Percentiles rank a stretch among this genome's conserved stretches.
Evolutionary conservation across 306 rosid genomes (phyloP).

Genomic region (Argentina anserina): DNA sequence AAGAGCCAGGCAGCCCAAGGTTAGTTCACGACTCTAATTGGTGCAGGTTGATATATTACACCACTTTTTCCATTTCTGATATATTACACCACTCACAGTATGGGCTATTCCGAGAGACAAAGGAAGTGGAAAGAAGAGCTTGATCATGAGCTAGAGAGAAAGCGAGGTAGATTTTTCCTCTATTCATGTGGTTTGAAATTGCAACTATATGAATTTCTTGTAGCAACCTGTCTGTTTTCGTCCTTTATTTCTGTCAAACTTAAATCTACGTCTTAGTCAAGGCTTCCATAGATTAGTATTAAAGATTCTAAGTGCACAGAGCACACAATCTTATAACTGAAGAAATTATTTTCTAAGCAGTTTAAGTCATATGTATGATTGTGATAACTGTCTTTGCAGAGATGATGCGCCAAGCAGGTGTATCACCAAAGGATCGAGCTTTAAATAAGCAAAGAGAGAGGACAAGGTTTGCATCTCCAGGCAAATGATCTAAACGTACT

Average conservation of each 20-base stretch:
- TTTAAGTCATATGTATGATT: constrained; percentile 3
- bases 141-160: constrained; percentile 92
- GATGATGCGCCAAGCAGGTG: constrained; percentile 92
- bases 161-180: constrained; percentile 63
- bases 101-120: constrained; percentile 79
- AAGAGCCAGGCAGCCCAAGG: constrained; percentile 85
- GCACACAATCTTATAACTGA: background rate
- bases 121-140: constrained; percentile 99
- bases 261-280: background rate
- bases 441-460: constrained; percentile 66
- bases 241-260: background rate
- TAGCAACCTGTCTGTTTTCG: background rate
- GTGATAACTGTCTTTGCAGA: constrained; percentile 42
- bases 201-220: background rate
- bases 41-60: constrained; percentile 3
- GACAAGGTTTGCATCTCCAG: constrained; percentile 93
- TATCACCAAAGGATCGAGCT: constrained; percentile 84
- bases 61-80: constrained; percentile 17
- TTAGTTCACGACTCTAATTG: constrained; percentile 27
- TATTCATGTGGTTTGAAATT: constrained; percentile 5
- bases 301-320: background rate
- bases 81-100: constrained; percentile 35
- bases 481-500: constrained; percentile 41
- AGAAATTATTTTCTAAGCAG: background rate
- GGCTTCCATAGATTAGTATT: background rate